phyloP scores from a whole-genome alignment of 2,329 filamentous ascomycete species.

The Geoglossum cookeanum region DNA sequence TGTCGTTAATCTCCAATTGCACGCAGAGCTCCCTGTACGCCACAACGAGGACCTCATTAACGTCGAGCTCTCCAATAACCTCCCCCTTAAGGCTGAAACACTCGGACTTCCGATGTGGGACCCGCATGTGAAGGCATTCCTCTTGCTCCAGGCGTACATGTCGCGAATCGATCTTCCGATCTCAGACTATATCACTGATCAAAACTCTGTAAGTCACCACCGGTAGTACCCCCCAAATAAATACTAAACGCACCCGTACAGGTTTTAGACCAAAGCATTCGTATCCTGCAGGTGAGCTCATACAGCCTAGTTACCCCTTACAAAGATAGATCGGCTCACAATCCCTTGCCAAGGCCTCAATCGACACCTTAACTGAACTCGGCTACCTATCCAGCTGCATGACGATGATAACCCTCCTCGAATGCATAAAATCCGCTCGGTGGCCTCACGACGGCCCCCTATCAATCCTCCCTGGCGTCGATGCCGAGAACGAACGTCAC shows the following conservation, averaged over 20 bases:
- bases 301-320: not conserved
- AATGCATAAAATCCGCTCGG: conserved; percentile 79
- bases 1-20: not conserved
- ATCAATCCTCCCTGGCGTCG: conserved; percentile 60
- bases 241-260: not conserved
- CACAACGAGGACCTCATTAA: conserved; percentile 99
- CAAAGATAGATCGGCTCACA: not conserved
- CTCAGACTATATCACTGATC: conserved; percentile 90
- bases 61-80: conserved; percentile 62
- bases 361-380: conserved; percentile 86
- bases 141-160: conserved; percentile 89
- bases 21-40: conserved; percentile 69
- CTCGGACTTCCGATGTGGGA: conserved; percentile 87
- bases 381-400: conserved; percentile 59
- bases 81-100: conserved; percentile 46
- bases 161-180: conserved; percentile 84
- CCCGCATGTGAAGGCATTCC: conserved; percentile 88
- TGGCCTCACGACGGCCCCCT: conserved; percentile 74
- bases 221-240: not conserved
- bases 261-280: conserved; percentile 88
- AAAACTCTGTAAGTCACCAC: conserved; percentile 30
- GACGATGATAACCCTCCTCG: conserved; percentile 68
- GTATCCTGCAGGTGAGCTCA: conserved; percentile 52
- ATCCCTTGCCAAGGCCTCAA: conserved; percentile 39
- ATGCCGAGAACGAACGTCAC: conserved; percentile 24